A percentile compares a stretch with the other conserved stretches of the same genome.
phyloP scores from a whole-genome alignment of 208 protist genomes.

The Acanthamoeba royreba region DNA sequence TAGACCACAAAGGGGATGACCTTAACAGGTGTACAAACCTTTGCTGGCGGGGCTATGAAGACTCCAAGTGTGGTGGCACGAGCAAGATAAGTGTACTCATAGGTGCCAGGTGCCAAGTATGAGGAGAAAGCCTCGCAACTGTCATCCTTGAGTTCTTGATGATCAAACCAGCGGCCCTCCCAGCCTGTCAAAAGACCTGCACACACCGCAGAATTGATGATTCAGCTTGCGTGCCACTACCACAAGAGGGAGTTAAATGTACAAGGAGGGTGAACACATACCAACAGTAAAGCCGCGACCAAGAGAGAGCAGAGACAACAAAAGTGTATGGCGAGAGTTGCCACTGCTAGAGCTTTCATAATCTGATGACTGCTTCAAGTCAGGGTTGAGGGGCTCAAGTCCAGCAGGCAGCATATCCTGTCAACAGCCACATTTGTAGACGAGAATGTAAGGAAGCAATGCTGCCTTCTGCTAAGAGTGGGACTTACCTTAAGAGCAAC shows the following conservation, averaged over 20 bases:
- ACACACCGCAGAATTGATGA: not conserved
- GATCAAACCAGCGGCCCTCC: slow-evolving; percentile 29
- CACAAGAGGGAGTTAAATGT: too few species aligned
- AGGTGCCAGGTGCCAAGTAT: not conserved
- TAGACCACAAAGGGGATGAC: not conserved
- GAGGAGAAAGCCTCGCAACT: not conserved
- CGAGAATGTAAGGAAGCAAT: not conserved
- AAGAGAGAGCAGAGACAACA: not conserved
- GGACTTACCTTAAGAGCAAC: not conserved
- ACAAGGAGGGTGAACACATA: not conserved
- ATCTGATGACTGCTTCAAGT: not conserved
- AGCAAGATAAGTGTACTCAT: not conserved
- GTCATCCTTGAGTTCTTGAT: slow-evolving; percentile 8
- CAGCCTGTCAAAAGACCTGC: not conserved
- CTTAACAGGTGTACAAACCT: not conserved
- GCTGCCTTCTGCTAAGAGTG: too few species aligned
- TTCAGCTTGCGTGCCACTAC: too few species aligned
- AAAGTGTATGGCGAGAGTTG: not conserved
- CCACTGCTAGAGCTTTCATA: not conserved
- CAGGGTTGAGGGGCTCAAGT: slow-evolving; percentile 19
- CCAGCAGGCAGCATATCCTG: slow-evolving; percentile 7
- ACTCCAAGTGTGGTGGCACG: not conserved
- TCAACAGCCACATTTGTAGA: not conserved
- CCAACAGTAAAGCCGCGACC: slow-evolving; percentile 17
- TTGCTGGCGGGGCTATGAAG: not conserved